A percentile compares a stretch with the other conserved stretches of the same genome.
Conservation (phyloP, 2,329 filamentous ascomycete species). For the Fusarium verticillioides region DNA sequence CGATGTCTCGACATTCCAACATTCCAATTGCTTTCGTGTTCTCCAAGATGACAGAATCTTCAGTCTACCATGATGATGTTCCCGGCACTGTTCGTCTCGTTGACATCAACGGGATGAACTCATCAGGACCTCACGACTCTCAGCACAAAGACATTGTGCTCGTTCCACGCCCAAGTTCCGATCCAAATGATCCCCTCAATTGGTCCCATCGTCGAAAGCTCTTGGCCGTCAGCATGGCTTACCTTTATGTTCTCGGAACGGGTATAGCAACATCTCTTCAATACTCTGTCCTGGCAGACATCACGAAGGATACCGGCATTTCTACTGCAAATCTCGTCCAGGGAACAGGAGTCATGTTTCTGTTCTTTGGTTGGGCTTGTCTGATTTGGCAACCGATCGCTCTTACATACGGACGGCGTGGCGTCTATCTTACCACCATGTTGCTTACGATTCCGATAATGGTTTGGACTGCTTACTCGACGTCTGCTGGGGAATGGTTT, state of each 20-base stretch:
- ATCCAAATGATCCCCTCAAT: slow-evolving; percentile 4
- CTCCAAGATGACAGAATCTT: background rate
- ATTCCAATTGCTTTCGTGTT: background rate
- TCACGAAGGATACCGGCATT: background rate
- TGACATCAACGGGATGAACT: slow-evolving; percentile 5
- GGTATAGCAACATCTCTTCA: background rate
- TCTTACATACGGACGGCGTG: background rate
- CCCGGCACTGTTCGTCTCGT: slow-evolving; percentile 3
- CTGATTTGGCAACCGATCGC: background rate
- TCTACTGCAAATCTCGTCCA: background rate
- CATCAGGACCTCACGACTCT: background rate
- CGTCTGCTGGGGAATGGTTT: background rate
- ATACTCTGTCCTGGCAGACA: slow-evolving; percentile 1
- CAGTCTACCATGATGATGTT: background rate
- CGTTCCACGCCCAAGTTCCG: background rate
- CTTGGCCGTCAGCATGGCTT: background rate
- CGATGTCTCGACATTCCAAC: too few relatives aligned
- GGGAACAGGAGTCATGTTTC: background rate
- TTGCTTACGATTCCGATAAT: background rate
- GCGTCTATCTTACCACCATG: background rate
- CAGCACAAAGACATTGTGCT: slow-evolving; percentile 7
- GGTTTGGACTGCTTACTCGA: background rate
- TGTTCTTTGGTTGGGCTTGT: slow-evolving; percentile 1
- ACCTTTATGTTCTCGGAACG: background rate
- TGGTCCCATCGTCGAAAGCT: background rate